Percentiles rank a stretch among this genome's conserved stretches.
These are phyloP conservation scores for Clavispora santaluciae DNA, from an alignment of 805 yeast species.

Conservation along the genomic window DNA sequence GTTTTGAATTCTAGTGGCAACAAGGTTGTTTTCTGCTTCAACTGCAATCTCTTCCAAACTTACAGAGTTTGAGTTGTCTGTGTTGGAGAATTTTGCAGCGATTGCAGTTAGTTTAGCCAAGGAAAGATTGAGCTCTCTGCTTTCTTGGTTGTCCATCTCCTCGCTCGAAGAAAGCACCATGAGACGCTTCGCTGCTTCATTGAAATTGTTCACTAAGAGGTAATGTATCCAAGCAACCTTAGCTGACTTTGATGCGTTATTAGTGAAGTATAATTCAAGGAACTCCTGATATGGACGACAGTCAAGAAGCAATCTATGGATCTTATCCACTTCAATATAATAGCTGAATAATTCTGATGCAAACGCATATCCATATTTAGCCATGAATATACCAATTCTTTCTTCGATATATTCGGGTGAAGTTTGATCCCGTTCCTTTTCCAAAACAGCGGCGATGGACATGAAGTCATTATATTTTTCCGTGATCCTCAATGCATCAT, in stretches of 20 bases:
- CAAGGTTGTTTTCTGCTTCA: slow-evolving; percentile 47
- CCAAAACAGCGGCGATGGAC: slow-evolving; percentile 52
- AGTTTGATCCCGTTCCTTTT: slow-evolving; percentile 24
- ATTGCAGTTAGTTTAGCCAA: slow-evolving; percentile 66
- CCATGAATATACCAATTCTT: slow-evolving; percentile 48
- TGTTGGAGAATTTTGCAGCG: slow-evolving; percentile 25
- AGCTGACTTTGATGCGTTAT: slow-evolving; percentile 38
- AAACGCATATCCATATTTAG: slow-evolving; percentile 61
- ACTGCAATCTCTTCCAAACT: slow-evolving; percentile 11
- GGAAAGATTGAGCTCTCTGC: slow-evolving; percentile 55
- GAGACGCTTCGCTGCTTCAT: slow-evolving; percentile 46
- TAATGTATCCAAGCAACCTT: slow-evolving; percentile 71
- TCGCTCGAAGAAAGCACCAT: slow-evolving; percentile 31
- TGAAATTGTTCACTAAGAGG: slow-evolving; percentile 47
- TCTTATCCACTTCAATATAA: slow-evolving; percentile 49
- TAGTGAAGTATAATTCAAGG: slow-evolving; percentile 49
- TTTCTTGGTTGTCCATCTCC: slow-evolving; percentile 38
- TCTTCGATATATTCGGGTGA: slow-evolving; percentile 16
- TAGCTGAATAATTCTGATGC: slow-evolving; percentile 59
- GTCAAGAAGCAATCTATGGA: slow-evolving; percentile 49
- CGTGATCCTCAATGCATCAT: slow-evolving; percentile 56
- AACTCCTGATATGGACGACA: slow-evolving; percentile 49
- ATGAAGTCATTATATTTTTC: slow-evolving; percentile 63
- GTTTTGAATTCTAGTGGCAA: slow-evolving; percentile 47
- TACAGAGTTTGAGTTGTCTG: background rate